Percentiles rank a stretch among this genome's conserved stretches.
phyloP scores from a whole-genome alignment of 495 filamentous ascomycete species.

The Hyaloscypha bicolor region DNA sequence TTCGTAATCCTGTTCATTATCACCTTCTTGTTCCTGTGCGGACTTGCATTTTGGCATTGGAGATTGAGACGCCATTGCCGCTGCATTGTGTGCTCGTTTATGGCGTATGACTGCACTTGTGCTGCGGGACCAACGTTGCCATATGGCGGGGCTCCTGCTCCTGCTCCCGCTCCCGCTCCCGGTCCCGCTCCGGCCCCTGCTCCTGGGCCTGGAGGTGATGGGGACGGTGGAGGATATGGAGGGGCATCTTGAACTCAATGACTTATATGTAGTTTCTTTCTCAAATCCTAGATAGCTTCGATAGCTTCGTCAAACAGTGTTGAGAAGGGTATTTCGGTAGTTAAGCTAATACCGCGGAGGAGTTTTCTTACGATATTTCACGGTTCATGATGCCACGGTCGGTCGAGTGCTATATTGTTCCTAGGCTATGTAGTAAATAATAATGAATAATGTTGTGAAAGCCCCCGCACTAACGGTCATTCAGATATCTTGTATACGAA shows the following conservation, averaged over 20 bases:
- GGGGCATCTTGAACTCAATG: not conserved
- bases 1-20: conserved; percentile 26
- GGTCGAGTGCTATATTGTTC: not conserved
- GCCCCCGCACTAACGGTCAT: no score
- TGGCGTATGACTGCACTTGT: conserved; percentile 21
- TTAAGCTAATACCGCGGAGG: no score
- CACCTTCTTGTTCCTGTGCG: conserved; percentile 1
- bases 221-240: conserved; percentile 1
- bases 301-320: no score
- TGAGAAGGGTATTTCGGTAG: no score
- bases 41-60: not conserved
- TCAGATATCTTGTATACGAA: no score
- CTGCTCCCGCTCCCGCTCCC: not conserved
- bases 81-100: not conserved
- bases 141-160: not conserved
- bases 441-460: not conserved
- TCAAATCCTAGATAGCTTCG: not conserved
- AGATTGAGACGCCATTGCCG: conserved; percentile 14
- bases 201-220: not conserved
- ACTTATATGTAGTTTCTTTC: not conserved
- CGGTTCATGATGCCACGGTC: not conserved
- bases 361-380: not conserved
- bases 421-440: not conserved
- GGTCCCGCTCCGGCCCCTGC: not conserved
- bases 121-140: conserved; percentile 6